phyloP scores from a whole-genome alignment of 2,329 filamentous ascomycete genomes.

The Seiridium cupressi region DNA sequence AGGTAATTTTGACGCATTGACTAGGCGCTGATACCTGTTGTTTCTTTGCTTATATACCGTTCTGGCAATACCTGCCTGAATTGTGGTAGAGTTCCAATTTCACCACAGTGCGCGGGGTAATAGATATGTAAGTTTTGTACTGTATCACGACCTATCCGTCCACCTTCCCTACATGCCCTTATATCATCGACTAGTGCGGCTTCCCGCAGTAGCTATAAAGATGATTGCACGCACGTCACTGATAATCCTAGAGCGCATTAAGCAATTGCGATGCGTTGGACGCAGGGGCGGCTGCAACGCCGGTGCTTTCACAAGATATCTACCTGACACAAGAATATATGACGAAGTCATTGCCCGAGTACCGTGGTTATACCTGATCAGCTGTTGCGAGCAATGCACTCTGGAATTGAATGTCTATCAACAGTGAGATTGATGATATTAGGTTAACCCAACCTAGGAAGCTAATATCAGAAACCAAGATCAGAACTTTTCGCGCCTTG shows the following conservation, averaged over 20 bases:
- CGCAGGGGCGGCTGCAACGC: neutral
- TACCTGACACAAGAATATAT: neutral
- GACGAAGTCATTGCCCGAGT: neutral
- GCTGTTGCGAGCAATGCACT: neutral
- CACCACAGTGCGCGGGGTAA: too few species aligned
- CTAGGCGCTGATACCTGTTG: neutral
- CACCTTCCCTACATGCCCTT: neutral
- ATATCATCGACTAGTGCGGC: neutral
- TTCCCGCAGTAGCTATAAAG: neutral
- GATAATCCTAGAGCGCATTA: neutral
- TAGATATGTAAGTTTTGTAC: too few species aligned
- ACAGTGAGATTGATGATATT: neutral
- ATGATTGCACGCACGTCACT: neutral
- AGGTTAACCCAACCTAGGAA: neutral
- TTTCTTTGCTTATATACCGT: neutral
- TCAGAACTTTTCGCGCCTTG: neutral
- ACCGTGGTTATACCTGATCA: neutral
- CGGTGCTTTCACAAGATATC: neutral
- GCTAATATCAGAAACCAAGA: neutral
- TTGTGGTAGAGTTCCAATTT: too few species aligned
- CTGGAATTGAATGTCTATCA: neutral
- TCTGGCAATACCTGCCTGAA: neutral
- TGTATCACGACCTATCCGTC: too few species aligned
- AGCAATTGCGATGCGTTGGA: neutral
- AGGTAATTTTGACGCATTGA: neutral